phyloP scores from a whole-genome alignment of 164 flowering plant genomes.

The Magnolia officinalis region DNA sequence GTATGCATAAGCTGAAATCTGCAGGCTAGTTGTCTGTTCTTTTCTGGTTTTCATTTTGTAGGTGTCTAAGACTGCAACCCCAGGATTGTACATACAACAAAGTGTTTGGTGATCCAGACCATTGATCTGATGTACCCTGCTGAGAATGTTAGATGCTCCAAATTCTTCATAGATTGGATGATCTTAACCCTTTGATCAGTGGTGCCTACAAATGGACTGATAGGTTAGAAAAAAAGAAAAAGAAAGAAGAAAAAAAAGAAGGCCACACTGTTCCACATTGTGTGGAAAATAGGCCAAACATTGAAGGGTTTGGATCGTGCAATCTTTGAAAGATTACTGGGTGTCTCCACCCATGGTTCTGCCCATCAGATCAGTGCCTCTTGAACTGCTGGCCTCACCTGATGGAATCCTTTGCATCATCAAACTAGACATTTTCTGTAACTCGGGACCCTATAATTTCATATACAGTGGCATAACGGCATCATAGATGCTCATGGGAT shows the following conservation, averaged over 20 bases:
- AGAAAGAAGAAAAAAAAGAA: not conserved
- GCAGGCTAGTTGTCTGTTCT: not conserved
- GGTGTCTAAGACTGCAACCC: not conserved
- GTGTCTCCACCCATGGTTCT: not conserved
- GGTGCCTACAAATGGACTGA: not conserved
- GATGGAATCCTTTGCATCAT: not conserved
- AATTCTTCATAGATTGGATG: not conserved
- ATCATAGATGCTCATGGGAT: not conserved
- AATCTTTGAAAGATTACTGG: not conserved
- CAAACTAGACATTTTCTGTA: too few species aligned
- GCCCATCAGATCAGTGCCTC: too few species aligned
- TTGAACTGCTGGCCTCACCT: not conserved
- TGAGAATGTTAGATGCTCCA: not conserved
- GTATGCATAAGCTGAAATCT: conserved; percentile 34
- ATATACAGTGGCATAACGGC: not conserved
- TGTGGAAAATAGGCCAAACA: not conserved
- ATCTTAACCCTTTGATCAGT: not conserved
- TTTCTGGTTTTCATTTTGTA: not conserved
- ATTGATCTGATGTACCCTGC: not conserved
- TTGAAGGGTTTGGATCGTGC: not conserved
- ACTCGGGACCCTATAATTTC: not conserved
- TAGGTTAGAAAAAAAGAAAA: too few species aligned
- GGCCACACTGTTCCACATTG: not conserved
- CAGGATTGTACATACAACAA: not conserved
- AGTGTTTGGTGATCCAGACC: not conserved